Base-by-base conservation (phyloP, 169 alveolate species). In the Eimeria necatrix region DNA sequence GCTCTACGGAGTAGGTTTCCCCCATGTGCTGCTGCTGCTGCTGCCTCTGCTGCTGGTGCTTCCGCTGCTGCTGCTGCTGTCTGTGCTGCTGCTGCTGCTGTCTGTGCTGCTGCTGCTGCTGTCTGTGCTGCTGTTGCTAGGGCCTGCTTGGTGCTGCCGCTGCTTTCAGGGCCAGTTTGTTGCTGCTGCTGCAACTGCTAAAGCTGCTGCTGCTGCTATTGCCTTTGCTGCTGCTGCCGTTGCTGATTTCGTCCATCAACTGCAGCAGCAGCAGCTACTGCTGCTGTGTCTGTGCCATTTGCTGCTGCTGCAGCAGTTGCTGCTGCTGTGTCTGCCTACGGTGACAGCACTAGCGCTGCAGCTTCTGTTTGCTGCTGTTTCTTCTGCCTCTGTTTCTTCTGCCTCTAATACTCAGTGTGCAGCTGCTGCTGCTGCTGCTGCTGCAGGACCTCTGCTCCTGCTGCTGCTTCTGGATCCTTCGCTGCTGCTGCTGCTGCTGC, bases 371-470 rank as follows among this genome's bases (percentile, higher is more conserved):
- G 51, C 49, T 81, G 68, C 51, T 49, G 51, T 70, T 81, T 48
- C 26, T 41, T 24, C 61, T 41, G 64, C 26, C 4, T 14, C 22
- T 22, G 64, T 46, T 51, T 24, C 59, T 56, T 59, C 56, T 7
- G 53, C 60, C 4, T 6, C 71, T 86, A n/a, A 32, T 68, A 48
- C 78, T 68, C 49, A 8, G 12, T n/a, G 41, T 8, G 73, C 73
- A 7, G n/a, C 73, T 8, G 73, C 20, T 8, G 73, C 73, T 8
- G n/a, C 78, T n/a, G 78, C 78, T 68, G 78, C 78, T 68, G 78
- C 78, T 68, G 78, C 78, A 4, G 32, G 24, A 4, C 32, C 73
- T 10, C 16, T 26, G 24, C n/a, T 4, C 6, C 73, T 3, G 4
- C 32, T 12, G 32, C 87, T n/a, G n/a, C n/a, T n/a, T n/a, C n/a